Evolutionary conservation across 108 stramenopile genomes (phyloP).

Genomic region (Stephanodiscus minutulus): DNA sequence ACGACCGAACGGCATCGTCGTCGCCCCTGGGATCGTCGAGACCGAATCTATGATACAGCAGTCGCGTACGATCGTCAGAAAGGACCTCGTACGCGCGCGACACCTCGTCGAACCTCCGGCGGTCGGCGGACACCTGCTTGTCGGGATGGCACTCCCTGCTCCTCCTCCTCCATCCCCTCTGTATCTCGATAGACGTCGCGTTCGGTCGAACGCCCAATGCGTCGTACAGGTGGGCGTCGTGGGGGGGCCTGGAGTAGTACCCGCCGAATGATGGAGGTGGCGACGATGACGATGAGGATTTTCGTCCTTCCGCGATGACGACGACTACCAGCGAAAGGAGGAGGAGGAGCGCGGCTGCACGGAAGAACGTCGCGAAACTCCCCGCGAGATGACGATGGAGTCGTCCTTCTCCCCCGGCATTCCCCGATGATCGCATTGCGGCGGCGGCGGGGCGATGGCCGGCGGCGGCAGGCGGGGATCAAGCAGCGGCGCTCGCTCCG

Average conservation of each 20-base stretch:
- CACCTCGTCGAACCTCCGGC: slow-evolving; percentile 44
- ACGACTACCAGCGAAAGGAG: too few relatives aligned
- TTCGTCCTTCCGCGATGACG: too few relatives aligned
- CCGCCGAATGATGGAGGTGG: not conserved
- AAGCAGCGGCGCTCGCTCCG: too few relatives aligned
- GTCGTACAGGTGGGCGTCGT: slow-evolving; percentile 79
- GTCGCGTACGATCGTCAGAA: slow-evolving; percentile 67
- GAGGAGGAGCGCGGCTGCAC: too few relatives aligned
- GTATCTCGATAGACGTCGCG: slow-evolving; percentile 76
- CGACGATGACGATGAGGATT: not conserved
- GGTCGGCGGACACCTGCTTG: slow-evolving; percentile 36
- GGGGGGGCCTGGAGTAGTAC: slow-evolving; percentile 51
- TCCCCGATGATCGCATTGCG: too few relatives aligned
- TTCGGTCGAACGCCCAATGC: slow-evolving; percentile 66
- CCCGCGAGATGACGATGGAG: too few relatives aligned
- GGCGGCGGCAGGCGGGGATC: too few relatives aligned
- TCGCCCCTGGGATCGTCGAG: slow-evolving; percentile 41
- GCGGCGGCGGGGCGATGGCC: too few relatives aligned
- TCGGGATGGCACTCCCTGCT: slow-evolving; percentile 86
- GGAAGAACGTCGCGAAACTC: too few relatives aligned
- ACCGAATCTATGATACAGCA: slow-evolving; percentile 81
- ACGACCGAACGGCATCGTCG: slow-evolving; percentile 50
- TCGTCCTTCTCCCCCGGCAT: too few relatives aligned
- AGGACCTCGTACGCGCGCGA: slow-evolving; percentile 75
- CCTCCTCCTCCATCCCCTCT: slow-evolving; percentile 64